Percentiles rank a stretch among this genome's conserved stretches.
Conservation (phyloP, 257 asterid genomes). For the Sherardia arvensis region DNA sequence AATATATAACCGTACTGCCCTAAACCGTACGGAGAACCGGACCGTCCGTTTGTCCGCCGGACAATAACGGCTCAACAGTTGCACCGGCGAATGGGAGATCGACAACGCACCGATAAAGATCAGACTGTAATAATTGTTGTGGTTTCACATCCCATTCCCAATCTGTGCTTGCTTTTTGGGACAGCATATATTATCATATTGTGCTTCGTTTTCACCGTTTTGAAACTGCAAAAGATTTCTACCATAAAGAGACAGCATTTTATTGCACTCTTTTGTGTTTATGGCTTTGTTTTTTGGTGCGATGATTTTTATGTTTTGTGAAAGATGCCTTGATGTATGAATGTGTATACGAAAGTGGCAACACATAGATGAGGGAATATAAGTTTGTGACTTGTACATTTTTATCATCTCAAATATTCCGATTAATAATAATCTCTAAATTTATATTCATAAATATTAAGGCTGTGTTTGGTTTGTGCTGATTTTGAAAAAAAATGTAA, state of each 20-base stretch:
- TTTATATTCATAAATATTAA: too few species aligned
- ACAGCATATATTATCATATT: constrained; percentile 19
- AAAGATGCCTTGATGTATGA: too few species aligned
- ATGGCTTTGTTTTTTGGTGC: too few species aligned
- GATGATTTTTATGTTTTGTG: too few species aligned
- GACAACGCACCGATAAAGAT: constrained; percentile 27
- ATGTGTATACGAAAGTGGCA: too few species aligned
- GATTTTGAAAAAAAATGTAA: too few species aligned
- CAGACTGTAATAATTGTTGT: background rate
- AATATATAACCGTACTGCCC: constrained; percentile 27
- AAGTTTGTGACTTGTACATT: too few species aligned
- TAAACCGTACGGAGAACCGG: constrained; percentile 22
- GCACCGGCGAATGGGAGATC: constrained; percentile 13
- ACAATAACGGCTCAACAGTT: background rate
- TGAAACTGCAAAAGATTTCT: background rate
- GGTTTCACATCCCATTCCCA: constrained; percentile 30
- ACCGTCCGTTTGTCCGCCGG: constrained; percentile 11
- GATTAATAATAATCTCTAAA: too few species aligned
- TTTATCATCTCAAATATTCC: too few species aligned
- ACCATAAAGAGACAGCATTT: too few species aligned
- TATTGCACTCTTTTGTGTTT: background rate
- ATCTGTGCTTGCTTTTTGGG: constrained; percentile 26
- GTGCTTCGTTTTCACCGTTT: constrained; percentile 14
- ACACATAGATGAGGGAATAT: too few species aligned
- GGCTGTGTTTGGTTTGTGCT: too few species aligned